Evolutionary conservation across 2,329 filamentous ascomycete species (phyloP), one percentile per base, ranked within the genome.

Genomic region (Penicillium paneum): DNA sequence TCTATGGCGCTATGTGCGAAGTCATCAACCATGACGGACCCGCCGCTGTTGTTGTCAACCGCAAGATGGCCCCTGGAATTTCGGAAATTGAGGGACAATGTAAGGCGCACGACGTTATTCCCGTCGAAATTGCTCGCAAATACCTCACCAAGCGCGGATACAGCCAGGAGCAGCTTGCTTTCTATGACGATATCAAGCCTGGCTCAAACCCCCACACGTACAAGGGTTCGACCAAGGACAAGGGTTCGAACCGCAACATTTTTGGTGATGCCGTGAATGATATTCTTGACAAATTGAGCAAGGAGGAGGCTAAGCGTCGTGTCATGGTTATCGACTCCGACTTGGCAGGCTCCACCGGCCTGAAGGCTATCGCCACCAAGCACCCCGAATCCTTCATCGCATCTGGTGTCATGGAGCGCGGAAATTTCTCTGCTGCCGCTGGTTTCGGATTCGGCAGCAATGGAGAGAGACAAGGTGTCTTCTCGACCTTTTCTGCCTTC

Each of bases 241-340:
- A 73, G 52, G 69, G 63, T 12, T 62, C 67, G n/a, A 74, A 74
- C 62, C 68, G 72, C 8, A 59, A 65, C 41, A 70, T 75, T 47
- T 75, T 75, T 40, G 72, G 72, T 28, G 72, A 75, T 40, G 71
- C 72, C 5, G 72, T 75, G 24, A 72, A 72, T 43, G 60, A 52
- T 0, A 67, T 75, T 12, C 68, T 75, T 1, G 69, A 74, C 44
- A 63, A 57, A 6, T 50, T 74, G 10, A 72, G 70, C 51, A 68
- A 70, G 49, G 71, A 73, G 43, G 71, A 75, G 29, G 72, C 72
- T 12, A 61, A 61, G 28, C 61, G 63, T n/a, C 64, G 69, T 2
- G 72, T 75, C 29, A 69, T 73, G 62, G 72, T 74, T 13, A 71
- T 75, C 46, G 72, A 75, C 60, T 75, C 72, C 6, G 72, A 75